Conservation (phyloP, 495 filamentous ascomycete genomes). For the Penicillium argentinense region DNA sequence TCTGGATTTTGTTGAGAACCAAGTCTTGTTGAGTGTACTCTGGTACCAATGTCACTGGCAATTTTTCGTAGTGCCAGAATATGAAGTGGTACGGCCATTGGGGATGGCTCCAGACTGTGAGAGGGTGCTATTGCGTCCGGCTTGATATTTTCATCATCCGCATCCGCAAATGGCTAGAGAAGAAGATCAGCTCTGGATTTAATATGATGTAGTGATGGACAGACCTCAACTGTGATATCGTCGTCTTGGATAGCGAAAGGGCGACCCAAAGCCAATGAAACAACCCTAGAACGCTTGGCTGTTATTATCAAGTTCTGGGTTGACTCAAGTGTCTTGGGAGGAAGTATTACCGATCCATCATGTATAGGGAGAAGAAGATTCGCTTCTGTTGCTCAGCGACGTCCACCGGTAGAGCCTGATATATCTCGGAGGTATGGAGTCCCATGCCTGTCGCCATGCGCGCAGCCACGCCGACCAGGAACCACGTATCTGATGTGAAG, state of each 20-base stretch:
- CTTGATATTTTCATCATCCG: constrained; percentile 35
- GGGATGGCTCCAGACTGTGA: constrained; percentile 26
- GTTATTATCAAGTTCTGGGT: no score
- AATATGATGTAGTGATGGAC: neutral
- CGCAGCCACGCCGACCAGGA: constrained; percentile 32
- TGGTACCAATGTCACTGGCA: constrained; percentile 34
- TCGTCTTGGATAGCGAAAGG: constrained; percentile 42
- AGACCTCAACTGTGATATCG: constrained; percentile 37
- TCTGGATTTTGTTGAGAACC: constrained; percentile 11
- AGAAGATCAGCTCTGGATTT: neutral
- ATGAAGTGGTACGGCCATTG: constrained; percentile 39
- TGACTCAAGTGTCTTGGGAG: no score
- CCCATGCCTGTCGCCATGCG: constrained; percentile 38
- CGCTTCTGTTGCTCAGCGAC: constrained; percentile 35
- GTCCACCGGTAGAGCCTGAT: constrained; percentile 21
- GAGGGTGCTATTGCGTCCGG: constrained; percentile 18
- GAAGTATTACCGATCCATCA: constrained; percentile 50
- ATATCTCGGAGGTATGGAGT: constrained; percentile 26
- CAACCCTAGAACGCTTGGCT: constrained; percentile 23
- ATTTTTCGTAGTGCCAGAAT: constrained; percentile 36
- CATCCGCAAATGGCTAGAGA: constrained; percentile 31
- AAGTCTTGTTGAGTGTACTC: constrained; percentile 23
- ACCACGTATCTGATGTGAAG: constrained; percentile 29
- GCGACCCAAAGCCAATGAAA: constrained; percentile 38
- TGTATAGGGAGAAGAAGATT: constrained; percentile 43